phyloP scores from a whole-genome alignment of 768 basidiomycete genomes.

The Termitomyces sp. region DNA sequence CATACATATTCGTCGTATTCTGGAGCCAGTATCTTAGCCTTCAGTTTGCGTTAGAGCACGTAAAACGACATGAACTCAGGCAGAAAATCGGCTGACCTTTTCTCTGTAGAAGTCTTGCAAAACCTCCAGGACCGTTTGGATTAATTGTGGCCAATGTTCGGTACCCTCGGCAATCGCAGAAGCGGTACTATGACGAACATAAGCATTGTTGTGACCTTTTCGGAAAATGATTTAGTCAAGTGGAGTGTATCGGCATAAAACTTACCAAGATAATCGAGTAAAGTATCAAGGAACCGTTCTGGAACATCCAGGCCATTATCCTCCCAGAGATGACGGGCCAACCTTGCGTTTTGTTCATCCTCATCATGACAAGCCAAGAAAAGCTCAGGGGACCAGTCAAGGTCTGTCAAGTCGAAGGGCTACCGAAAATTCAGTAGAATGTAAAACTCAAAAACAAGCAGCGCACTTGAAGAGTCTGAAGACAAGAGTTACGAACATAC shows the following conservation, averaged over 20 bases:
- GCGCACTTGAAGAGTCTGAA: conserved; percentile 83
- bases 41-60: neutral
- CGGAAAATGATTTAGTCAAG: neutral
- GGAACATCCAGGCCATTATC: conserved; percentile 91
- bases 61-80: neutral
- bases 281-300: conserved; percentile 50
- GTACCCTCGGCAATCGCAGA: conserved; percentile 73
- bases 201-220: conserved; percentile 71
- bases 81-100: conserved; percentile 42
- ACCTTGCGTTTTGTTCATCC: conserved; percentile 77
- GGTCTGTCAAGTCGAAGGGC: conserved; percentile 92
- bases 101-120: conserved; percentile 77
- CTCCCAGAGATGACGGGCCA: conserved; percentile 86
- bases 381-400: conserved; percentile 87
- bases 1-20: conserved; percentile 91
- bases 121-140: conserved; percentile 37
- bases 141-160: conserved; percentile 60
- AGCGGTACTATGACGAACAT: conserved; percentile 72
- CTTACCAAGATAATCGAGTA: conserved; percentile 69
- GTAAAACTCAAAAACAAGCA: conserved; percentile 1
- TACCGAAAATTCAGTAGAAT: conserved; percentile 20
- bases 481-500: conserved; percentile 79
- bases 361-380: conserved; percentile 87
- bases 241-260: neutral
- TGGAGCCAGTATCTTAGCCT: conserved; percentile 84